phyloP scores from a whole-genome alignment of 2,329 filamentous ascomycete genomes.

The Claviceps capensis region DNA sequence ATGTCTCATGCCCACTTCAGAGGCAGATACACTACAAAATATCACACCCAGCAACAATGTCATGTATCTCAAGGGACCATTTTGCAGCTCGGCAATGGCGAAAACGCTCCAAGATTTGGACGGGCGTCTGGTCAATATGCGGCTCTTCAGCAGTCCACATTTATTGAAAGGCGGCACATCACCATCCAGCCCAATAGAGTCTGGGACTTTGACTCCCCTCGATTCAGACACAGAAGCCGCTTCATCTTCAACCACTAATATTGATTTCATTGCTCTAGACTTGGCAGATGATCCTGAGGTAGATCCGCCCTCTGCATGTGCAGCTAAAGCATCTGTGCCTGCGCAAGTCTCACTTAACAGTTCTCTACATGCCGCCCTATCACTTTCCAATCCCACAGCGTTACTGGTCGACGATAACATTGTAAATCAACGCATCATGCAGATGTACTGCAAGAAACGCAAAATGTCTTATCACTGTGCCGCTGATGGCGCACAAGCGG shows the following conservation, averaged over 20 bases:
- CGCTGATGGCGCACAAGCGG: constrained; percentile 29
- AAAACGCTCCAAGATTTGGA: background rate
- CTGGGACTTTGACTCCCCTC: background rate
- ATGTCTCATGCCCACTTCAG: background rate
- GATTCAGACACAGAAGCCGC: background rate
- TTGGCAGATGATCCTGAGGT: background rate
- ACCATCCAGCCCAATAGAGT: background rate
- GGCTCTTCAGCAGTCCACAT: background rate
- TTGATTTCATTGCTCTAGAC: background rate
- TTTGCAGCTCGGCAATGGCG: background rate
- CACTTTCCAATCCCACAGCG: constrained; percentile 10
- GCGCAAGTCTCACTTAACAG: background rate
- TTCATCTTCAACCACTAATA: background rate
- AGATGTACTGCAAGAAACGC: constrained; percentile 31
- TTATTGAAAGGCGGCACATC: background rate
- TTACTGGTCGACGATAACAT: constrained; percentile 34
- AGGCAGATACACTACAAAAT: background rate
- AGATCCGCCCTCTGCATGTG: background rate
- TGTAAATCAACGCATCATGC: constrained; percentile 33
- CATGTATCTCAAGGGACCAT: background rate
- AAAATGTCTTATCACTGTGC: constrained; percentile 27
- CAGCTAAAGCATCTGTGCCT: background rate
- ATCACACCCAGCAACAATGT: background rate
- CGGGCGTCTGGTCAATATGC: background rate
- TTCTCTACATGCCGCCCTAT: background rate